Evolutionary conservation across 768 basidiomycete species (phyloP).

Genomic region (Roridomyces roridus): DNA sequence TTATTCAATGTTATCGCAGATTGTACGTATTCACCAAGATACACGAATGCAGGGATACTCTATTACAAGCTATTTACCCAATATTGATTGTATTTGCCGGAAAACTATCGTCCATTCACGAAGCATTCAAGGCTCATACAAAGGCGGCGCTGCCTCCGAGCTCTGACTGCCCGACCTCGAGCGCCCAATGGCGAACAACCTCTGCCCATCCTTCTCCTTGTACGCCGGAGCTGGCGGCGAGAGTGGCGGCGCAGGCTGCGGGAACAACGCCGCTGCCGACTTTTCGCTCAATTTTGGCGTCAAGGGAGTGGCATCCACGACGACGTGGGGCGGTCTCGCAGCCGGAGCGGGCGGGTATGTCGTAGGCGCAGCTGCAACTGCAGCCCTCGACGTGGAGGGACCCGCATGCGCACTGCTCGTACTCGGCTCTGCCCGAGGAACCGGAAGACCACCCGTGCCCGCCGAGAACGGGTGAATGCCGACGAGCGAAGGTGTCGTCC

Average conservation of each 20-base stretch:
- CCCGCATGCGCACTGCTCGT: background rate
- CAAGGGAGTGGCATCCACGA: background rate
- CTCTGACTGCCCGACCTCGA: background rate
- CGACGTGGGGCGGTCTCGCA: background rate
- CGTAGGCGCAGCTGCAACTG: background rate
- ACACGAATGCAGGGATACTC: too few species aligned
- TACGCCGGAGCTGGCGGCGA: constrained; percentile 4
- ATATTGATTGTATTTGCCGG: too few species aligned
- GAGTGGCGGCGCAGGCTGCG: background rate
- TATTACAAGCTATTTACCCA: too few species aligned
- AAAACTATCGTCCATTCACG: too few species aligned
- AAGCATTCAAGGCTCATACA: constrained; percentile 13
- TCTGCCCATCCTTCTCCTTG: constrained; percentile 8
- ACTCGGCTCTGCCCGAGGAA: background rate
- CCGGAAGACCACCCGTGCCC: background rate
- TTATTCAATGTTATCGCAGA: too few species aligned
- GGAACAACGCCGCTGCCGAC: constrained; percentile 12
- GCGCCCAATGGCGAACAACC: background rate
- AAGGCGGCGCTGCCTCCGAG: constrained; percentile 8
- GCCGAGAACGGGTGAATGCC: constrained; percentile 20
- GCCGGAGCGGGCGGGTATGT: background rate
- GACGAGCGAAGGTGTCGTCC: constrained; percentile 13
- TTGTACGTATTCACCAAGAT: too few species aligned
- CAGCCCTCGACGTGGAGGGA: too few species aligned
- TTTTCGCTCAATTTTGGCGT: constrained; percentile 7